Conservation (phyloP, 257 asterid species). For the Anisodus acutangulus region DNA sequence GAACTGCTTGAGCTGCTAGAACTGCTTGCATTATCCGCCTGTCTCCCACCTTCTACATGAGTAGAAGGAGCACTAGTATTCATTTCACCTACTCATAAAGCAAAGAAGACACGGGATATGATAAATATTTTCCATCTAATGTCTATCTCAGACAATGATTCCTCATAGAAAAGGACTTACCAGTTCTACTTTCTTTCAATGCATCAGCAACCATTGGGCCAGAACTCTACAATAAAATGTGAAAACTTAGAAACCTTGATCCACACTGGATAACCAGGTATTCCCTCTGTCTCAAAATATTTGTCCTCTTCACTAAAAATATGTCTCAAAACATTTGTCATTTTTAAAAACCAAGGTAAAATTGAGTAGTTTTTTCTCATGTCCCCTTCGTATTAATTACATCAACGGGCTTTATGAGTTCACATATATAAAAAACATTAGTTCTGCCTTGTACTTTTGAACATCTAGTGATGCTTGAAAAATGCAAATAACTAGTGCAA, state of each 20-base stretch:
- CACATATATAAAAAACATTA: no score
- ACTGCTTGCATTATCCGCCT: conserved; percentile 32
- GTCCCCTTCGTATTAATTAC: no score
- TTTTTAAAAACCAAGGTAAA: no score
- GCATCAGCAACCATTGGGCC: conserved; percentile 5
- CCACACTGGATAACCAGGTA: conserved; percentile 43
- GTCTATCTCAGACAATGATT: conserved; percentile 36
- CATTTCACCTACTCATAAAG: conserved; percentile 10
- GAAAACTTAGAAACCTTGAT: conserved; percentile 3
- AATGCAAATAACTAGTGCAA: no score
- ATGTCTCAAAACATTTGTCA: no score
- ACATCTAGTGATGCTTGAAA: no score
- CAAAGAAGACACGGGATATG: not conserved
- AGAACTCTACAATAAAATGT: conserved; percentile 25
- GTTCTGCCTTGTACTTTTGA: no score
- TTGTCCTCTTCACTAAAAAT: no score
- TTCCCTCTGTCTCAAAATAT: no score
- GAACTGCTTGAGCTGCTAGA: conserved; percentile 40
- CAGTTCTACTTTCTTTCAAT: conserved; percentile 19
- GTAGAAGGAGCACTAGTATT: conserved; percentile 18
- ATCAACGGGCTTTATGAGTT: no score
- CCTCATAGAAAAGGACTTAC: conserved; percentile 23
- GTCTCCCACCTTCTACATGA: conserved; percentile 11
- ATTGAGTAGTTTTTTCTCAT: no score
- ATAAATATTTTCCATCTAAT: not conserved